Base-by-base conservation (phyloP, 331 rosid species). In the Rosa hybrid region DNA sequence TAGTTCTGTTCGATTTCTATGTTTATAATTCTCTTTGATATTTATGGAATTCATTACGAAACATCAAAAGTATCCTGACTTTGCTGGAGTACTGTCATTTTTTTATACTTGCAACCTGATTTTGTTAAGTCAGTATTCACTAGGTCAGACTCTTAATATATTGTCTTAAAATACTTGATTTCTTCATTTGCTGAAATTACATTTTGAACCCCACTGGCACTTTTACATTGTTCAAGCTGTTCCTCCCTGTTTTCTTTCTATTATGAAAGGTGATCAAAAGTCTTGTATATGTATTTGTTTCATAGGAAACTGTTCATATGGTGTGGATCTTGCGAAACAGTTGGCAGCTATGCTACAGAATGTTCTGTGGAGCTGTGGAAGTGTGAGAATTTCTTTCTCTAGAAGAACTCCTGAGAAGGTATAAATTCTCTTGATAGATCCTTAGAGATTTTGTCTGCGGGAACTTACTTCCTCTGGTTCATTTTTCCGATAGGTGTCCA, bases 301-400 rank as follows among this genome's bases (percentile, higher is more conserved):
- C 12, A 77, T 53, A 92, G 98, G 92, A 20, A 92, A 90, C 81
- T 92, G 98, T 88, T 78, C 83, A 34, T 92, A 91, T 74, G 92
- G 86, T 34, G 81, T 62, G 50, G 92, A 94, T 90, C 96, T 91
- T 82, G 92, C 83, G 14, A 88, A 83, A 54, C 86, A 88, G 81
- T 88, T 94, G 49, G 94, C 83, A 57, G 56, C 82, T 67, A 93
- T 84, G 90, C 88, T 90, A 84, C 92, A 86, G 80, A 90, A 86
- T 84, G 92, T 93, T 78, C 87, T 96, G 50, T 90, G 97, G 94
- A 91, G 99, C 86, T 90, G 99, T 62, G 98, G 97, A 78, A 87
- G 87, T 82, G 83, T 96, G 84, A 86, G 91, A 84, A 87, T 93
- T 78, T 96, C 97, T 54, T 91, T 90, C 86, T 93, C 99, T 16